Conservation (phyloP, 768 basidiomycete genomes). For the Erythrobasidium yunnanense region DNA sequence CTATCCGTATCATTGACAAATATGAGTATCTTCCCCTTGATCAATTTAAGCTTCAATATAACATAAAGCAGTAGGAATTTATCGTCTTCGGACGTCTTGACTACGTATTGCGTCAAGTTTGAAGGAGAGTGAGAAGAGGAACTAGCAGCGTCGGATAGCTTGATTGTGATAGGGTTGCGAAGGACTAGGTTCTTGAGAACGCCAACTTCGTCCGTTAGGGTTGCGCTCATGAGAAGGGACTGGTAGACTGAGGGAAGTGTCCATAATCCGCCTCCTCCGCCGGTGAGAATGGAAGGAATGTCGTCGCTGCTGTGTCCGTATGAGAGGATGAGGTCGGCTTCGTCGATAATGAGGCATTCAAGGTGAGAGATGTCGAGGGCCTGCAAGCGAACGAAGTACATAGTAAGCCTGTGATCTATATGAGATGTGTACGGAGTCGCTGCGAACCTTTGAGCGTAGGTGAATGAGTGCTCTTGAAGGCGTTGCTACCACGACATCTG, state of each 20-base stretch:
- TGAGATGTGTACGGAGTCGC: conserved; percentile 39
- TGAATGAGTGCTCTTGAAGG: conserved; percentile 60
- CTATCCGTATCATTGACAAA: conserved; percentile 96
- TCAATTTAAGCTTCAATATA: conserved; percentile 86
- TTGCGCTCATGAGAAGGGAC: conserved; percentile 93
- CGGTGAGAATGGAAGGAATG: conserved; percentile 55
- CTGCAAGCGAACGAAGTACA: background rate
- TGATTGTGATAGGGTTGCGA: conserved; percentile 63
- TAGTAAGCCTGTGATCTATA: conserved; percentile 42
- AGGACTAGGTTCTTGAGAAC: conserved; percentile 75
- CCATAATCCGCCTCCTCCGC: conserved; percentile 44
- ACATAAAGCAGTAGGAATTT: conserved; percentile 95
- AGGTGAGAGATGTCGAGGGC: conserved; percentile 56
- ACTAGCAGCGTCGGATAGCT: background rate
- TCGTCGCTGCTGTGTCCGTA: conserved; percentile 87
- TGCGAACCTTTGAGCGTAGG: conserved; percentile 52
- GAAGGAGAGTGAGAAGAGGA: background rate
- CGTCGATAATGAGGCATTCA: conserved; percentile 86
- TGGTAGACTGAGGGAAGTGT: conserved; percentile 73
- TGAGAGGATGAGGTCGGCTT: conserved; percentile 90
- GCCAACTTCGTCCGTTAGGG: conserved; percentile 92
- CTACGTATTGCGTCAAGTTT: conserved; percentile 26
- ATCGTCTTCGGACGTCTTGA: conserved; percentile 62
- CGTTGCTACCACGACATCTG: conserved; percentile 69
- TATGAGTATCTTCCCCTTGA: conserved; percentile 88